Conservation (phyloP, 345 rosid genomes). For the Linum usitatissimum region DNA sequence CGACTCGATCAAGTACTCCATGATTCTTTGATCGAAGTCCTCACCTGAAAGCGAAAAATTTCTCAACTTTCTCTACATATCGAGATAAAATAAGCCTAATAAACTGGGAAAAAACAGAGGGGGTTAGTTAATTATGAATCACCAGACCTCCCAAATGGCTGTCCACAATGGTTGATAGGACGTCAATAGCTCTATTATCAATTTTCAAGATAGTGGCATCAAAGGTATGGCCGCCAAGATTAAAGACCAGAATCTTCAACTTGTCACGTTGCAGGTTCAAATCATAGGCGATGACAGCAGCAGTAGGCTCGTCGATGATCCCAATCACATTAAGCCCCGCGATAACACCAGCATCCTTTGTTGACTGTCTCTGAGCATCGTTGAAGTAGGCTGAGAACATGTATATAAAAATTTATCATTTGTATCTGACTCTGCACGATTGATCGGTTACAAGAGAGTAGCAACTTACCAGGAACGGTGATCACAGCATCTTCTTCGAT, state of each 20-base stretch:
- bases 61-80: too few relatives aligned
- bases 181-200: slow-evolving; percentile 93
- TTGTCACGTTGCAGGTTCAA: slow-evolving; percentile 90
- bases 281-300: slow-evolving; percentile 96
- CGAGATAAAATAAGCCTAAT: too few relatives aligned
- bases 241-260: slow-evolving; percentile 95
- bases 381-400: slow-evolving; percentile 86
- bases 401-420: too few relatives aligned
- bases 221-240: slow-evolving; percentile 95
- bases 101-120: too few relatives aligned
- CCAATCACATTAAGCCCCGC: slow-evolving; percentile 95
- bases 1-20: slow-evolving; percentile 93
- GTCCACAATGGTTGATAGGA: slow-evolving; percentile 92
- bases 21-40: slow-evolving; percentile 91
- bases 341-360: slow-evolving; percentile 91
- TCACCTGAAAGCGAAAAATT: too few relatives aligned
- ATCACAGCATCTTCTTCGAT: too few relatives aligned
- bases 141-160: slow-evolving; percentile 99
- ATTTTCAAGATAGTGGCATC: slow-evolving; percentile 93
- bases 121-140: too few relatives aligned
- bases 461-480: too few relatives aligned
- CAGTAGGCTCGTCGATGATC: slow-evolving; percentile 94
- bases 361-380: slow-evolving; percentile 97
- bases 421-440: too few relatives aligned
- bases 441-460: too few relatives aligned